Evolutionary conservation across 352 stramenopile genomes (phyloP).

Genomic region (Peronospora farinosa): DNA sequence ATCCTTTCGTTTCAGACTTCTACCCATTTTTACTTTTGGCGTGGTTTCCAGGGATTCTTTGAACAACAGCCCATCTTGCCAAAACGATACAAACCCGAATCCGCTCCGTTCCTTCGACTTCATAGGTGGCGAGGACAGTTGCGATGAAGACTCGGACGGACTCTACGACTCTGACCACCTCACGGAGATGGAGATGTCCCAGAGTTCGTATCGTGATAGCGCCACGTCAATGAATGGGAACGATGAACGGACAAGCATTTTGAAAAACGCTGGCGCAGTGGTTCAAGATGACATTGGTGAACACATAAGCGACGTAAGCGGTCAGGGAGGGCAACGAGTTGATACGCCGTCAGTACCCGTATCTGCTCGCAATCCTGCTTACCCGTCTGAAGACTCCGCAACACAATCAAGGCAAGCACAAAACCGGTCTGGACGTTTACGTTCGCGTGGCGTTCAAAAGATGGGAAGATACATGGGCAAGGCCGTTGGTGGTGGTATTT

Average conservation of each 20-base stretch:
- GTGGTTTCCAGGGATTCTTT: constrained; percentile 42
- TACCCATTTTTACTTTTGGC: background rate
- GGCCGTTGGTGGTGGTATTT: constrained; percentile 71
- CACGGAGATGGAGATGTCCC: constrained; percentile 64
- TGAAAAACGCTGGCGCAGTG: constrained; percentile 20
- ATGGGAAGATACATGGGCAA: constrained; percentile 76
- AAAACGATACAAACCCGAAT: constrained; percentile 33
- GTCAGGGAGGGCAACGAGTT: constrained; percentile 7
- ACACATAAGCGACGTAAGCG: constrained; percentile 9
- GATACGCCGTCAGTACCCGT: constrained; percentile 12
- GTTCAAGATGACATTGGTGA: constrained; percentile 17
- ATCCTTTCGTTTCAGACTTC: background rate
- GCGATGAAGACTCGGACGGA: constrained; percentile 63
- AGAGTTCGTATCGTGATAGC: constrained; percentile 42
- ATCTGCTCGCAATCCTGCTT: constrained; percentile 20
- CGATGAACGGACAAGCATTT: constrained; percentile 29
- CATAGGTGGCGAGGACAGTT: constrained; percentile 75
- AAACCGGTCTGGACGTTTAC: constrained; percentile 20
- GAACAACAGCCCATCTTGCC: constrained; percentile 72
- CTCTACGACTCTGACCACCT: constrained; percentile 68
- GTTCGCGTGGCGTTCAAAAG: constrained; percentile 56
- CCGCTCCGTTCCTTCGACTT: constrained; percentile 75
- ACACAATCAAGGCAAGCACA: constrained; percentile 12
- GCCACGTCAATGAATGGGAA: constrained; percentile 24
- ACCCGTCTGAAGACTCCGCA: constrained; percentile 14